A percentile compares a stretch with the other conserved stretches of the same genome.
Conservation (phyloP, 2,329 filamentous ascomycete species). For the Metarhizium album region DNA sequence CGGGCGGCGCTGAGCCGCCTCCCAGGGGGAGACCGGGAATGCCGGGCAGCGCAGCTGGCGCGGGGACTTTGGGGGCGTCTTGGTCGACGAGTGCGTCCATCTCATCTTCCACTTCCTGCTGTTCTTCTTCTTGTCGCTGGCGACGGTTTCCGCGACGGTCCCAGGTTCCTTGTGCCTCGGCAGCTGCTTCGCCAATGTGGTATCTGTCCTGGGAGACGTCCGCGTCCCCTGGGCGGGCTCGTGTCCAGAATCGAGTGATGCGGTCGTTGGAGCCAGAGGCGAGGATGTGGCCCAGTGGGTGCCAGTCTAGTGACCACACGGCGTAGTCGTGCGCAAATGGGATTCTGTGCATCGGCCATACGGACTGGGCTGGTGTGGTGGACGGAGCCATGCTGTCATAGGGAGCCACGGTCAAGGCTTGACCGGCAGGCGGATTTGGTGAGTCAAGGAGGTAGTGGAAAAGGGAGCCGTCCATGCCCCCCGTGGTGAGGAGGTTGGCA, state of each 20-base stretch:
- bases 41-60: slow-evolving; percentile 39
- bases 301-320: slow-evolving; percentile 98
- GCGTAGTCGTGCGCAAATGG: slow-evolving; percentile 87
- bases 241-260: slow-evolving; percentile 93
- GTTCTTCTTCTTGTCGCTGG: slow-evolving; percentile 82
- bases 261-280: slow-evolving; percentile 94
- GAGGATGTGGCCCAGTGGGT: slow-evolving; percentile 88
- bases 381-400: slow-evolving; percentile 76
- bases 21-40: slow-evolving; percentile 49
- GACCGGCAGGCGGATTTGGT: slow-evolving; percentile 71
- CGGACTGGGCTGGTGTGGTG: slow-evolving; percentile 75
- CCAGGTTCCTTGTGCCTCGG: slow-evolving; percentile 92
- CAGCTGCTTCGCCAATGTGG: slow-evolving; percentile 87
- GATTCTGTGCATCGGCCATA: slow-evolving; percentile 81
- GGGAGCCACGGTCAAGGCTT: slow-evolving; percentile 61
- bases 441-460: slow-evolving; percentile 95
- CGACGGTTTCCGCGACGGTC: slow-evolving; percentile 68
- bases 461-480: slow-evolving; percentile 79
- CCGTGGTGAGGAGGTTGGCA: slow-evolving; percentile 78
- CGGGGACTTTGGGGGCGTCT: slow-evolving; percentile 47
- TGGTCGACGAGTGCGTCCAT: slow-evolving; percentile 88
- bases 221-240: slow-evolving; percentile 77
- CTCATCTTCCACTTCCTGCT: slow-evolving; percentile 88
- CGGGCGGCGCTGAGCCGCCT: slow-evolving; percentile 24
- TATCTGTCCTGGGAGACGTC: slow-evolving; percentile 82